Base-by-base conservation (phyloP, 345 rosid species). In the Cardamine resedifolia region DNA sequence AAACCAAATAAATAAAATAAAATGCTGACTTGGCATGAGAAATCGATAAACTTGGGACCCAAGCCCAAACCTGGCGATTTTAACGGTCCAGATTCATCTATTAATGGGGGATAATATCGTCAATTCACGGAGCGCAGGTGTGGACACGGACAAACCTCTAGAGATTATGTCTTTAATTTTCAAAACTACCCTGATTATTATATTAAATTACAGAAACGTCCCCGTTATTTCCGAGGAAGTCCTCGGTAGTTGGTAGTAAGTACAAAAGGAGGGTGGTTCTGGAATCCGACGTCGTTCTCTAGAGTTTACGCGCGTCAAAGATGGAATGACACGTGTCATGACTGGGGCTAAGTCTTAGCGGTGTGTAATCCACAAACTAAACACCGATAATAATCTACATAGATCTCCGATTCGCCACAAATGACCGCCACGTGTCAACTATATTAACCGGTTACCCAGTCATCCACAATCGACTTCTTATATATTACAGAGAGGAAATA, bases 341-440 rank as follows among this genome's bases (percentile, higher is more conserved):
- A 1, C 2, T 39, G 4, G 5, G 73, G 74, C 57, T 9, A 51
- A 41, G 64, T 75, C 66, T 56, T 64, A 47, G 79, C 79, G 71
- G 79, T 76, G 79, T 76, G 79, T 59, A 70, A 76, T 76, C 71
- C 71, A 69, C 70, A 69, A 55, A 45, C 43, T 36, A n/a, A 61
- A 15, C 44, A 50, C 21, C 38, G 66, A 74, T 66, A 68, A 34
- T 12, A 68, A 68, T 53, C 75, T 55, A 67, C 63, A 31, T 66
- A 41, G 48, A 31, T 23, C 28, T 36, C 36, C 16, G 24, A 28
- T 27, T 58, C 45, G 72, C 43, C 68, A 75, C n/a, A 44, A 16
- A 5, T 58, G 6, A 72, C 78, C 15, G 61, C 81, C 93, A 80
- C 86, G 91, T 81, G 85, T 76, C 81, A 59, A 24, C 6, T 55